Base-by-base conservation (phyloP, 2,329 filamentous ascomycete species). In the Arthroderma sp. region DNA sequence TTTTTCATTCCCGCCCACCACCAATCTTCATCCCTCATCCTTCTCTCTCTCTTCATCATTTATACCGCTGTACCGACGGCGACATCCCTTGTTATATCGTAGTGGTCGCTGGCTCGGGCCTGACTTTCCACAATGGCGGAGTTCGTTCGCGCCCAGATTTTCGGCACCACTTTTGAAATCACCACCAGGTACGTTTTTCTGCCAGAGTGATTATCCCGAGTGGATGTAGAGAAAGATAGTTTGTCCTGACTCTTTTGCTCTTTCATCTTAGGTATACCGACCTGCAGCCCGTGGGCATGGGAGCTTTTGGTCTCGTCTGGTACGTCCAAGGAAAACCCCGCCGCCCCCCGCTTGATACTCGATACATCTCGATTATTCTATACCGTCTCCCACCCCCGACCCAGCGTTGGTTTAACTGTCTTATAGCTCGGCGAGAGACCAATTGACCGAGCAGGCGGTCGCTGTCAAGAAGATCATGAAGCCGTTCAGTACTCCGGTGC, bases 401-500 rank as follows among this genome's bases (percentile, higher is more conserved):
- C 9, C 8, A 37, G 8, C 35, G 9, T 37, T 13, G 13, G 13
- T 13, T 11, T 37, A 15, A 37, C 35, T 7, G 1, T 2, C 35
- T 37, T 9, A 23, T 19, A 97, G 91, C 76, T 97, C 93, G 63
- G 93, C 93, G 59, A 91, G 90, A 76, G 93, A 98, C 74, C 91
- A 97, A 78, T 89, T 98, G 74, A 97, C 93, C 60, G 88, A 83
- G 72, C 91, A 96, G 74, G 90, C 91, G 74, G 93, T 98, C 61
- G 93, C 93, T 59, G 91, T 98, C 71, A 98, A 98, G 82, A 98
- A 98, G 83, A 98, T 98, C 70, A 97, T 98, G 91, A 98, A 97
- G 79, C 93, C 93, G 8, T 98, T 98, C 76, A 96, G 91, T 80
- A 98, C 93, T n/a, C 91, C 93, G 0, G 93, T 98, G 59, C 80